Evolutionary conservation across 164 flowering plant genomes (phyloP).

Genomic region (Sextonia rubra): DNA sequence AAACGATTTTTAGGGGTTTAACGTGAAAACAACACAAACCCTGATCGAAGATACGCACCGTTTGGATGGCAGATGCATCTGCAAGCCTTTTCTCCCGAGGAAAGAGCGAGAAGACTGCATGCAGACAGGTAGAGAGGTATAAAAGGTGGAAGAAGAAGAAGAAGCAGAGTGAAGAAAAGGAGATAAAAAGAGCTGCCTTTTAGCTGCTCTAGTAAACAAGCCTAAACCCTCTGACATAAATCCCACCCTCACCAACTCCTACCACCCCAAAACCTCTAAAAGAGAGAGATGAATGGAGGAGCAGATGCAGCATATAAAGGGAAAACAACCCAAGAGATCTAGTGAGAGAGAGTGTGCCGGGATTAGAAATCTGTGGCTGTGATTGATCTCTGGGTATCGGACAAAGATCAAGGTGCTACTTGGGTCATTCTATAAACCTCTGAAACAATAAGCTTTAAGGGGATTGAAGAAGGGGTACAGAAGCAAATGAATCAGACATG

Average conservation of each 20-base stretch:
- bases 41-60: conserved; percentile 32
- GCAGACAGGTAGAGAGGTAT: conserved; percentile 19
- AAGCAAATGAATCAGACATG: background rate
- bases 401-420: conserved; percentile 14
- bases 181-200: conserved; percentile 45
- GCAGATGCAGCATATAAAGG: conserved; percentile 6
- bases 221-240: conserved; percentile 74
- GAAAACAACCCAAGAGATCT: conserved; percentile 2
- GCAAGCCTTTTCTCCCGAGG: conserved; percentile 20
- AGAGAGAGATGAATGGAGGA: conserved; percentile 9
- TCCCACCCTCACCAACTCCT: conserved; percentile 16
- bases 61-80: conserved; percentile 91
- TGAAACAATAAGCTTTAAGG: background rate
- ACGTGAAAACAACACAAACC: no score
- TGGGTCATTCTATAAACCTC: background rate
- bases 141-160: conserved; percentile 1
- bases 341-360: background rate
- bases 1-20: no score
- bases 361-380: conserved; percentile 32
- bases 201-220: conserved; percentile 41
- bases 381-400: conserved; percentile 19
- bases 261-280: conserved; percentile 4
- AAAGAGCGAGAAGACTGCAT: conserved; percentile 18
- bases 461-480: background rate
- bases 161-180: background rate